These are phyloP conservation scores for Leccinellum rugosiceps DNA, from an alignment of 768 basidiomycete species.

Conservation along the genomic window DNA sequence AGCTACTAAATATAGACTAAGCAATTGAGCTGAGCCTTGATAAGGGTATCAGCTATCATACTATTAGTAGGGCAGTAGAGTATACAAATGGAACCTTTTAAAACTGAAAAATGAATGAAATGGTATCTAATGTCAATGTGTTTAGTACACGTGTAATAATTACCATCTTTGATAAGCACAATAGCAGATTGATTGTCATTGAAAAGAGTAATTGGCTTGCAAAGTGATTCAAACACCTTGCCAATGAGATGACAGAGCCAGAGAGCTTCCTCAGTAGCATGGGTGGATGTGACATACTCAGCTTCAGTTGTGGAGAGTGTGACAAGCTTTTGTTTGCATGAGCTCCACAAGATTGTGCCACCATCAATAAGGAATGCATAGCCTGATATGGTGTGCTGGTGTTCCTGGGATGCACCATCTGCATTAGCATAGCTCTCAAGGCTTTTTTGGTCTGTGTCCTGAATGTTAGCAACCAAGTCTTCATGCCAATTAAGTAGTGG, in stretches of 20 bases:
- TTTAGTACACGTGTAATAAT: background rate
- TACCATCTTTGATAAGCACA: background rate
- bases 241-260: conserved; percentile 7
- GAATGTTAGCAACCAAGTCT: background rate
- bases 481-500: background rate
- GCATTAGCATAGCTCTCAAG: background rate
- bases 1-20: background rate
- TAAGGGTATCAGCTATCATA: background rate
- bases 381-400: conserved; percentile 10
- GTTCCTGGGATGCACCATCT: conserved; percentile 8
- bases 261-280: conserved; percentile 29
- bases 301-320: conserved; percentile 37
- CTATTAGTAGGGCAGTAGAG: background rate
- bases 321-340: conserved; percentile 35
- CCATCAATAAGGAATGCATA: conserved; percentile 18
- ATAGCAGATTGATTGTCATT: background rate
- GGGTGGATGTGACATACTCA: conserved; percentile 26
- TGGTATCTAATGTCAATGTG: background rate
- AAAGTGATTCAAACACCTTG: background rate
- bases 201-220: background rate
- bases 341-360: conserved; percentile 29
- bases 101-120: background rate
- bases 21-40: background rate
- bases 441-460: background rate
- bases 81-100: background rate